Conservation (phyloP, 2,329 filamentous ascomycete species). For the Sporothrix euskadiensis region DNA sequence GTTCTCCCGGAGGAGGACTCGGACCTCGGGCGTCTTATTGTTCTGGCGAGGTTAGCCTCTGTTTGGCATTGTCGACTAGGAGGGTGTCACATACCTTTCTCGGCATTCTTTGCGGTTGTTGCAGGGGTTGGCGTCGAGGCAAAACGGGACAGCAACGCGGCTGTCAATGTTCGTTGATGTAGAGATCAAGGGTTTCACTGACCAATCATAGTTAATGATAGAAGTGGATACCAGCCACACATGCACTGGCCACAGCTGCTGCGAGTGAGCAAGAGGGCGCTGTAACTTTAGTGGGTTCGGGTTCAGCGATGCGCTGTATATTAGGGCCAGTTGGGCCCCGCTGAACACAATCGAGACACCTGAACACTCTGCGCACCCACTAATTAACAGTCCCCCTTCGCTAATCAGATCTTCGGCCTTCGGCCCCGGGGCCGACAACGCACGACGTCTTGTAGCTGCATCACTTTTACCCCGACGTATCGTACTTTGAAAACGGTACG, state of each 20-base stretch:
- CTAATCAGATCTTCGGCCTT: not conserved
- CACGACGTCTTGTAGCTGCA: not conserved
- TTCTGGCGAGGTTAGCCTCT: not conserved
- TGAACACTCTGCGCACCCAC: not conserved
- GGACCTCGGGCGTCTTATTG: slow-evolving; percentile 11
- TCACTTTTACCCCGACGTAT: not conserved
- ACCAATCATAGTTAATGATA: not conserved
- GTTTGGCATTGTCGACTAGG: not conserved
- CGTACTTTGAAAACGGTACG: not conserved
- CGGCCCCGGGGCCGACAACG: not conserved
- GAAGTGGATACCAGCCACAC: not conserved
- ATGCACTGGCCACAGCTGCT: not conserved
- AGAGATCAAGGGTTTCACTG: not conserved
- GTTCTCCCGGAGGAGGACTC: slow-evolving; percentile 2
- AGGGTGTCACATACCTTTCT: not conserved
- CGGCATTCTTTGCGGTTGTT: slow-evolving; percentile 5
- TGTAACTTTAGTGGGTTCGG: no score
- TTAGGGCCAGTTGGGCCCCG: not conserved
- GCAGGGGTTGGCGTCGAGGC: not conserved
- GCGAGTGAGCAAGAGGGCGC: no score
- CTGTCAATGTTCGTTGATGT: not conserved
- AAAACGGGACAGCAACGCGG: not conserved
- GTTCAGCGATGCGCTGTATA: no score
- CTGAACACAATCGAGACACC: no score
- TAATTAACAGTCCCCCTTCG: not conserved